Base-by-base conservation (phyloP, 345 rosid species). In the Pelargonium nanum region DNA sequence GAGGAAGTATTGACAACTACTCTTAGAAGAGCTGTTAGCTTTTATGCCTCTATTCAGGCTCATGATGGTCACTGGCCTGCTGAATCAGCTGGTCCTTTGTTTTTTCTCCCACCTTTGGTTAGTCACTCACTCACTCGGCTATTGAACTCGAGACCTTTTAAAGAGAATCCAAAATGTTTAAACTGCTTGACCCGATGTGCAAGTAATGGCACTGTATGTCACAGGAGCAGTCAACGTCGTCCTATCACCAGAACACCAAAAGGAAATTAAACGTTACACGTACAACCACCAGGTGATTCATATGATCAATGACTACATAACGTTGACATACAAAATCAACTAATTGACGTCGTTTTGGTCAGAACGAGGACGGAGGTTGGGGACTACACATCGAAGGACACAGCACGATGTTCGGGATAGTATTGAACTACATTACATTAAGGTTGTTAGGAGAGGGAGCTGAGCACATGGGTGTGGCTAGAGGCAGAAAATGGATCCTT, bases 21-120 rank as follows among this genome's bases (percentile, higher is more conserved):
- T 22, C 62, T 81, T 21, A 67, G 72, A 60, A 69, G 91, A 65
- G 88, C 81, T 26, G 64, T 79, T 20, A 58, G 67, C 58, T 83
- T 77, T 64, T 81, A 64, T 74, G 76, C 92, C 15, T 78, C 85
- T 61, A 59, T 83, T 30, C 92, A 83, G 24, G 78, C 87, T 10
- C 80, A 78, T 54, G 85, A 83, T 59, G 89, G 89, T 26, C 89
- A 86, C 64, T 86, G 89, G 89, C 92, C 88, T 7, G 74, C 75
- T 20, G 92, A 86, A 65, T 68, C 68, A 25, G 75, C 86, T 24
- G 89, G 92, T 17, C 82, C 92, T 28, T 62, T 74, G 70, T 86
- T 83, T 68, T 80, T 83, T 70, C 78, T 86, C 53, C 87, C 86
- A 54, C 92, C 89, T 0, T 28, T 80, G 77, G 85, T 82, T 30